These are phyloP conservation scores for Ceriops tagal DNA, from an alignment of 345 rosid genomes.

Conservation along the genomic window DNA sequence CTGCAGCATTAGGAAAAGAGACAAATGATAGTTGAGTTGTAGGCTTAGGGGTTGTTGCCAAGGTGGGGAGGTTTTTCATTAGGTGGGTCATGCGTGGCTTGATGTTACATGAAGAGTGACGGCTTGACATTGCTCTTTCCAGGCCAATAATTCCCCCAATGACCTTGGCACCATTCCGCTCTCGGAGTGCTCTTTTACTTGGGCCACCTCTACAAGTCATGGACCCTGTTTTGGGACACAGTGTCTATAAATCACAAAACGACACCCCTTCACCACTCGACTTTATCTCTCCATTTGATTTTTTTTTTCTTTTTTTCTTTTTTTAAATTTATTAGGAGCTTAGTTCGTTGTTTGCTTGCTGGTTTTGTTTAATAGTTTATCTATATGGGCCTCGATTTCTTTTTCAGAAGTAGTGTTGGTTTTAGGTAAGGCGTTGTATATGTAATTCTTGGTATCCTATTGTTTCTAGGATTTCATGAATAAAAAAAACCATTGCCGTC, in stretches of 20 bases:
- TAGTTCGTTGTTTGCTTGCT: too few species aligned
- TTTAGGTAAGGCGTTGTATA: too few species aligned
- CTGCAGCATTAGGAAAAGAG: slow-evolving; percentile 18
- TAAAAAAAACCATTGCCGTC: too few species aligned
- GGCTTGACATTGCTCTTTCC: slow-evolving; percentile 42
- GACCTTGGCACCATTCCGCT: background rate
- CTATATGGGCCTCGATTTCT: too few species aligned
- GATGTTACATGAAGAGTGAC: slow-evolving; percentile 53
- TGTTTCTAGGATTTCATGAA: too few species aligned
- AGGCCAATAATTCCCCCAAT: slow-evolving; percentile 35
- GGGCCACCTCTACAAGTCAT: slow-evolving; percentile 24
- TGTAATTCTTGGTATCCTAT: too few species aligned
- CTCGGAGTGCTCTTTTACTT: slow-evolving; percentile 12
- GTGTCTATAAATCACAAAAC: background rate
- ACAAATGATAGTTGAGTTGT: slow-evolving; percentile 26
- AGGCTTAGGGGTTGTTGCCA: slow-evolving; percentile 34
- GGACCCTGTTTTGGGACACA: slow-evolving; percentile 7
- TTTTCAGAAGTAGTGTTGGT: too few species aligned
- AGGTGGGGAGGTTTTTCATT: slow-evolving; percentile 26
- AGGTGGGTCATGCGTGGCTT: background rate
- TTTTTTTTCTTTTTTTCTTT: too few species aligned
- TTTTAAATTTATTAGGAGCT: too few species aligned
- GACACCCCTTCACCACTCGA: too few species aligned
- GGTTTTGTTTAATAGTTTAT: too few species aligned
- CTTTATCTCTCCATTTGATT: too few species aligned